Percentiles rank a stretch among this genome's conserved stretches.
Conservation (phyloP, 495 filamentous ascomycete species). For the Penicillium odoratum region DNA sequence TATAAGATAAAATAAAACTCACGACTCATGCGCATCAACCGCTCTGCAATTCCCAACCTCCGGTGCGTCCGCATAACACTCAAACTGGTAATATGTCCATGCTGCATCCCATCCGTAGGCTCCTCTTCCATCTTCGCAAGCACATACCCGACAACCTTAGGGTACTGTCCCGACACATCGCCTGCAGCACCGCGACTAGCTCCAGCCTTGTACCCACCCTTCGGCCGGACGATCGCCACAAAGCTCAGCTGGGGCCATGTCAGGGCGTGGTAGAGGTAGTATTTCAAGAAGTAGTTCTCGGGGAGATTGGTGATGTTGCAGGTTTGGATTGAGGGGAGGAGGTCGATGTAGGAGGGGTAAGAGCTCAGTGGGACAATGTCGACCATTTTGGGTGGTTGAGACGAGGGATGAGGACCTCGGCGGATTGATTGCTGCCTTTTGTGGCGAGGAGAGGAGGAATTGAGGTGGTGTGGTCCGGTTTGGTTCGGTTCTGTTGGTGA, state of each 20-base stretch:
- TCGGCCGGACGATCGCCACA: constrained; percentile 89
- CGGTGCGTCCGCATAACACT: constrained; percentile 97
- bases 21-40: constrained; percentile 96
- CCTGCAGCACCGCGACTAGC: constrained; percentile 18
- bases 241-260: constrained; percentile 97
- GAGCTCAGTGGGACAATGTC: constrained; percentile 51
- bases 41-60: constrained; percentile 87
- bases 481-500: neutral
- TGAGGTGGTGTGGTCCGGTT: constrained; percentile 4
- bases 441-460: neutral
- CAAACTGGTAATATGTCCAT: constrained; percentile 94
- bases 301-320: constrained; percentile 98
- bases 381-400: constrained; percentile 40
- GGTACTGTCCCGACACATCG: constrained; percentile 70
- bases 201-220: constrained; percentile 49
- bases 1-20: constrained; percentile 40
- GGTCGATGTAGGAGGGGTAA: constrained; percentile 54
- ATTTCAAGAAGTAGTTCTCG: constrained; percentile 99
- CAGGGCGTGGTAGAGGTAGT: constrained; percentile 98
- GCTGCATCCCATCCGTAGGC: constrained; percentile 82
- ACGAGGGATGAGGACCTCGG: neutral
- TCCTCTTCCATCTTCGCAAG: constrained; percentile 99
- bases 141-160: constrained; percentile 98
- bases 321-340: constrained; percentile 92
- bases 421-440: neutral